Evolutionary conservation across 768 basidiomycete genomes (phyloP).

Genomic region (Leccinellum albellum): DNA sequence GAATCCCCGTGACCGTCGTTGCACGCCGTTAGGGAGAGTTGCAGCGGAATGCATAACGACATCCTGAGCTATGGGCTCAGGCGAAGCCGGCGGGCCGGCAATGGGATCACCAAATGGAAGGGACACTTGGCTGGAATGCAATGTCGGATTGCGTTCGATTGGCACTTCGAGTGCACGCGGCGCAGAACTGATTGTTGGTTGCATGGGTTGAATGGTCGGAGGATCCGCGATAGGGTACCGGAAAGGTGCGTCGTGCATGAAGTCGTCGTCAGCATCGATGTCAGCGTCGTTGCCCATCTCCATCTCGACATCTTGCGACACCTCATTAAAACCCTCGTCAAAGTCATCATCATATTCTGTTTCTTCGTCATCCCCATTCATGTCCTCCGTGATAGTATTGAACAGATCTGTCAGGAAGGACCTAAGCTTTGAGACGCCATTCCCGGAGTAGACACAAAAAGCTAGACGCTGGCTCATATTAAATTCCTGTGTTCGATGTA

Average conservation of each 20-base stretch:
- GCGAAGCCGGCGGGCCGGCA: not conserved
- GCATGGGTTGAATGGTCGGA: conserved; percentile 9
- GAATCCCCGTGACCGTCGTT: conserved; percentile 39
- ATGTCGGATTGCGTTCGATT: conserved; percentile 28
- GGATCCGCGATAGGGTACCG: conserved; percentile 21
- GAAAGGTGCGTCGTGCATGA: conserved; percentile 31
- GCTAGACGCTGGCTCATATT: conserved; percentile 82
- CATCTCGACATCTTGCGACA: conserved; percentile 30
- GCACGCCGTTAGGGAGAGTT: conserved; percentile 36
- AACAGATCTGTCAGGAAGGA: conserved; percentile 73
- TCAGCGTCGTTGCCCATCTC: conserved; percentile 38
- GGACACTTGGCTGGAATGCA: conserved; percentile 19
- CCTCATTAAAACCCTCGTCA: conserved; percentile 34
- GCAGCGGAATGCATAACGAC: conserved; percentile 34
- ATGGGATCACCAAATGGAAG: conserved; percentile 8
- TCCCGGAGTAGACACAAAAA: conserved; percentile 96
- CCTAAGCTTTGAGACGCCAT: conserved; percentile 81
- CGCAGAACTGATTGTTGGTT: conserved; percentile 9
- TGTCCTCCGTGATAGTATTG: conserved; percentile 67
- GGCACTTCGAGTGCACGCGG: conserved; percentile 24
- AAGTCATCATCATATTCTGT: conserved; percentile 58
- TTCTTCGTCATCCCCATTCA: conserved; percentile 62
- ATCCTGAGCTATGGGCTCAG: conserved; percentile 15
- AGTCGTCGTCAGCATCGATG: conserved; percentile 45
- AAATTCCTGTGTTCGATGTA: conserved; percentile 62